A percentile compares a stretch with the other conserved stretches of the same genome.
These are phyloP conservation scores for Curvularia spicifera DNA, from an alignment of 2,329 filamentous ascomycete genomes.

Conservation along the genomic window DNA sequence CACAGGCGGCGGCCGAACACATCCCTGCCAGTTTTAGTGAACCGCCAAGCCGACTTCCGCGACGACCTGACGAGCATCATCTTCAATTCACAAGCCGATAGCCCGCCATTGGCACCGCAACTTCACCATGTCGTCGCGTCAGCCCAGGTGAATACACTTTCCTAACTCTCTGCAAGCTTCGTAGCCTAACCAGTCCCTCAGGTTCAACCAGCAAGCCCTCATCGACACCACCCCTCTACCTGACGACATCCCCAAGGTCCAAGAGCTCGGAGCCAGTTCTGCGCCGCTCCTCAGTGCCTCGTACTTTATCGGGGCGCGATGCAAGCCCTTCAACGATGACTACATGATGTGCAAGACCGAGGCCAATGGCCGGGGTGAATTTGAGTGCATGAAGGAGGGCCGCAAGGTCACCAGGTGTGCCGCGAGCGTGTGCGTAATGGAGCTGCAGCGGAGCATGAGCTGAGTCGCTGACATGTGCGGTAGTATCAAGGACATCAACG, in stretches of 20 bases:
- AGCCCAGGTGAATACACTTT: conserved; percentile 60
- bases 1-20: conserved; percentile 20
- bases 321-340: conserved; percentile 96
- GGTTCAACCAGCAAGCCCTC: conserved; percentile 93
- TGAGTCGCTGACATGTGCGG: conserved; percentile 21
- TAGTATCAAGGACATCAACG: conserved; percentile 95
- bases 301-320: conserved; percentile 96
- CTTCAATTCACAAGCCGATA: conserved; percentile 37
- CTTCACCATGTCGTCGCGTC: conserved; percentile 65
- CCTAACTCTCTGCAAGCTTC: conserved; percentile 10
- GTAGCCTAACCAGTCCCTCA: conserved; percentile 53
- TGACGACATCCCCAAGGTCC: conserved; percentile 86
- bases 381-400: conserved; percentile 95
- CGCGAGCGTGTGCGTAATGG: conserved; percentile 76
- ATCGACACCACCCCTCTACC: conserved; percentile 96
- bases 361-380: conserved; percentile 85
- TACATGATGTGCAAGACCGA: conserved; percentile 99
- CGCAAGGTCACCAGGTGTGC: conserved; percentile 96
- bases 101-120: conserved; percentile 48
- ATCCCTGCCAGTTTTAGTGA: conserved; percentile 22
- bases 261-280: conserved; percentile 91
- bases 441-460: neutral
- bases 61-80: conserved; percentile 29
- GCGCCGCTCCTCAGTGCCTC: conserved; percentile 89
- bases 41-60: conserved; percentile 29